Evolutionary conservation across 2,329 filamentous ascomycete genomes (phyloP), one percentile per base, ranked within the genome.

Genomic region (Mycocentrospora acerina): DNA sequence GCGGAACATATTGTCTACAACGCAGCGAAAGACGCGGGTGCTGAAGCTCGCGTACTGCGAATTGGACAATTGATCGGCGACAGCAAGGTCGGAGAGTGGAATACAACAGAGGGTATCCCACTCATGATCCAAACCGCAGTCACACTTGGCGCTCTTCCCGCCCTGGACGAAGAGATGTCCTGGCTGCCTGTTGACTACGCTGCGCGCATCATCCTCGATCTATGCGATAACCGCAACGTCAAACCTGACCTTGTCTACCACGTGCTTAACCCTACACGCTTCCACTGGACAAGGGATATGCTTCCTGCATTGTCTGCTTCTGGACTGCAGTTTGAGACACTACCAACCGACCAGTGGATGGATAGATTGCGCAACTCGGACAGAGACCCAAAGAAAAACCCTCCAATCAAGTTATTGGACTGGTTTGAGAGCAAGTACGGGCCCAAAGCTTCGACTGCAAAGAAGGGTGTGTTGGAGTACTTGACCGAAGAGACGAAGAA

Each of bases 251-350:
- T 67, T 0, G 68, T 80, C 12, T 78, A 74, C 50, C 75, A 81
- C 42, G 62, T 83, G 7, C 63, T 76, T 11, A 80, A 81, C 44
- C 71, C 72, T 0, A 57, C 42, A 0, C 60, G 64, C 5, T 75
- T 80, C 50, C 67, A 74, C 36, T 82, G 78, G 77, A 77, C 75
- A 0, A 44, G 63, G 1, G 74, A 80, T 32, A 63, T 83, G 12
- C 67, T 82, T 0, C 78, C 78, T 2, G 69, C 71, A 2, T 60
- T 82, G 3, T 52, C 55, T 9, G 53, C 56, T 0, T 68, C 72
- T 0, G 75, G 76, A 72, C 29, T 62, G 1, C 2, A 28, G 8
- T 63, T 63, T 18, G 56, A 60, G 17, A 37, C 37, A 3, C 19
- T 62, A 4, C 46, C 47, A 1, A 51, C 50, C 2, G 47, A 44